These are phyloP conservation scores for Xylaria telfairii DNA, from an alignment of 495 filamentous ascomycete species.

Conservation along the genomic window DNA sequence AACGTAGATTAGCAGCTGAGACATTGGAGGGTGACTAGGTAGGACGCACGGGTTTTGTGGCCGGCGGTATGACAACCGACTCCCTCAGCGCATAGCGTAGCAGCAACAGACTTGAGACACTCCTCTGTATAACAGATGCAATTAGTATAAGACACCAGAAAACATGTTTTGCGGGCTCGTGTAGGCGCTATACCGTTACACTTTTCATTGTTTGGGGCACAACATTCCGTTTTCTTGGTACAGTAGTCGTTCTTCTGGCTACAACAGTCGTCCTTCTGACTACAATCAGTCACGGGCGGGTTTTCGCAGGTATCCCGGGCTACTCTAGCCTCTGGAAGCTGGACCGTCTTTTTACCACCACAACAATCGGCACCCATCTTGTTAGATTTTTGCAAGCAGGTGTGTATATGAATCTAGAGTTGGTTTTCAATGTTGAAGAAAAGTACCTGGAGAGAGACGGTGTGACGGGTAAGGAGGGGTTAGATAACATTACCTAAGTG, in stretches of 20 bases:
- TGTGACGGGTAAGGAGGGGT: neutral
- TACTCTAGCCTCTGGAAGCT: neutral
- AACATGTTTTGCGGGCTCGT: neutral
- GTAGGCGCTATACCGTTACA: slow-evolving; percentile 6
- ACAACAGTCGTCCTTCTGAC: neutral
- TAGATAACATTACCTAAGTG: neutral
- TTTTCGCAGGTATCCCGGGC: neutral
- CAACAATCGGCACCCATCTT: slow-evolving; percentile 22
- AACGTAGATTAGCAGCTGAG: neutral
- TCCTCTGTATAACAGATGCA: neutral
- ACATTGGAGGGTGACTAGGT: neutral
- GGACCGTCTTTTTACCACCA: slow-evolving; percentile 11
- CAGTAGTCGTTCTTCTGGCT: neutral
- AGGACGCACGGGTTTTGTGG: slow-evolving; percentile 1
- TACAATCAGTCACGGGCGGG: neutral
- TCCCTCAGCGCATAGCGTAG: slow-evolving; percentile 12
- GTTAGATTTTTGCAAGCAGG: neutral
- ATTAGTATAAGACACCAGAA: neutral
- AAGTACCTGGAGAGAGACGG: neutral
- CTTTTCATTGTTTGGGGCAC: slow-evolving; percentile 17
- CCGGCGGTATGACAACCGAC: slow-evolving; percentile 10
- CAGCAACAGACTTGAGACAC: slow-evolving; percentile 14
- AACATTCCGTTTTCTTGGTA: too few relatives aligned
- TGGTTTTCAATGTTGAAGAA: neutral
- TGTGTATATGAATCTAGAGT: neutral